Base-by-base conservation (phyloP, 176 grass and related monocot species). In the Oryza nivara region DNA sequence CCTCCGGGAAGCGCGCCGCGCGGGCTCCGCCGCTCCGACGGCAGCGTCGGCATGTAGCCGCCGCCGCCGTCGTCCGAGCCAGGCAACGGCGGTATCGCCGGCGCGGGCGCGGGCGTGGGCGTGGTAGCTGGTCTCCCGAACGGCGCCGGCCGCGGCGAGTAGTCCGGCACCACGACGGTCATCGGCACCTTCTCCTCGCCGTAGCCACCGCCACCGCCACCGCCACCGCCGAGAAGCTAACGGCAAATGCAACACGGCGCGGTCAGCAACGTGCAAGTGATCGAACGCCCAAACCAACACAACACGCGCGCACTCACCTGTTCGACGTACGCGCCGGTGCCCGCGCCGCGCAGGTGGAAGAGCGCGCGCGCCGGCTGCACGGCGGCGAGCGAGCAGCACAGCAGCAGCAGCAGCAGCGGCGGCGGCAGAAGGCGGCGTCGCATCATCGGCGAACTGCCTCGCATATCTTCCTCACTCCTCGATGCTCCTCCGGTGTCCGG, bases 21-120 rank as follows among this genome's bases (percentile, higher is more conserved):
- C 17, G 87, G 16, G 73, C 54, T 20, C 64, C 68, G 36, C 23
- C 89, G 65, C 44, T 93, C 89, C 1, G 94, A 91, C 46, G 93
- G 90, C 78, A 95, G 86, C 83, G 25, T 88, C 44, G 94, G 94
- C 76, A 89, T 88, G 76, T 85, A 82, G 34, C 70, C 84, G 51
- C 16, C 85, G 34, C 70, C 84, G 51, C 16, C 85, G 25, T 71
- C 84, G 52, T 77, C 91, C 41, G 80, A 74, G 66, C 71, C 85
- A 30, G 38, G 56, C 80, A 68, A 61, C 9, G 70, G 70, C 25
- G 64, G 4, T 0, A 52, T 77, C 16, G 71, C n/a, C 0, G 67
- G 72, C 3, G 43, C 11, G 0, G 73, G 67, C 14, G 67, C n/a
- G 9, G 65, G 63, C 5, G 56, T 0, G 3, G 20, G 58, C 9